These are phyloP conservation scores for Tephrocybe sp. DNA, from an alignment of 768 basidiomycete genomes.

Conservation along the genomic window DNA sequence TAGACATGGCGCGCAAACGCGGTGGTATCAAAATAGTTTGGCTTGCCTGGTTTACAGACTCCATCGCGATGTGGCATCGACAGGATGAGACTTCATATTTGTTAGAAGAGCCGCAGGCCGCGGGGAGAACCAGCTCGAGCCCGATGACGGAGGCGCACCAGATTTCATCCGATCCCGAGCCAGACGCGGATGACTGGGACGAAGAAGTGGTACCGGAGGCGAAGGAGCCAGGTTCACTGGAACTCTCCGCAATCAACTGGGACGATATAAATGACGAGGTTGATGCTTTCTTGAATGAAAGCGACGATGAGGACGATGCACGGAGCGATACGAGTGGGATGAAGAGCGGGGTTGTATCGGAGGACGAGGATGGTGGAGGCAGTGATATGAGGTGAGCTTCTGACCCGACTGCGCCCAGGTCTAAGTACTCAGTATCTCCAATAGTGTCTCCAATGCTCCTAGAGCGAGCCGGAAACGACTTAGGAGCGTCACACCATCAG, in stretches of 20 bases:
- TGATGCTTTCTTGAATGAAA: constrained; percentile 83
- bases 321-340: constrained; percentile 42
- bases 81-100: constrained; percentile 81
- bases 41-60: constrained; percentile 88
- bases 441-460: constrained; percentile 41
- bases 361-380: constrained; percentile 60
- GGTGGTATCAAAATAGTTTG: constrained; percentile 84
- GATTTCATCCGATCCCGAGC: constrained; percentile 67
- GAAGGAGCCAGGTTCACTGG: constrained; percentile 36
- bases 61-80: constrained; percentile 82
- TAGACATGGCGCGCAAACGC: constrained; percentile 76
- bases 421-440: constrained; percentile 6
- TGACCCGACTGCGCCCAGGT: neutral
- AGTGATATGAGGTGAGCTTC: constrained; percentile 33
- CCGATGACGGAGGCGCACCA: constrained; percentile 41
- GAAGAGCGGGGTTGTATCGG: constrained; percentile 43
- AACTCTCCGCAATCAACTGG: constrained; percentile 73
- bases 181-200: constrained; percentile 71
- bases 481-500: constrained; percentile 72
- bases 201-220: constrained; percentile 33
- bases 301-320: constrained; percentile 59
- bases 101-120: constrained; percentile 56
- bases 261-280: constrained; percentile 84
- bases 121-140: constrained; percentile 31
- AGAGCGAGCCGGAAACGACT: constrained; percentile 64